These are phyloP conservation scores for Bipolaris sorokiniana DNA, from an alignment of 2,329 filamentous ascomycete genomes.

Conservation along the genomic window DNA sequence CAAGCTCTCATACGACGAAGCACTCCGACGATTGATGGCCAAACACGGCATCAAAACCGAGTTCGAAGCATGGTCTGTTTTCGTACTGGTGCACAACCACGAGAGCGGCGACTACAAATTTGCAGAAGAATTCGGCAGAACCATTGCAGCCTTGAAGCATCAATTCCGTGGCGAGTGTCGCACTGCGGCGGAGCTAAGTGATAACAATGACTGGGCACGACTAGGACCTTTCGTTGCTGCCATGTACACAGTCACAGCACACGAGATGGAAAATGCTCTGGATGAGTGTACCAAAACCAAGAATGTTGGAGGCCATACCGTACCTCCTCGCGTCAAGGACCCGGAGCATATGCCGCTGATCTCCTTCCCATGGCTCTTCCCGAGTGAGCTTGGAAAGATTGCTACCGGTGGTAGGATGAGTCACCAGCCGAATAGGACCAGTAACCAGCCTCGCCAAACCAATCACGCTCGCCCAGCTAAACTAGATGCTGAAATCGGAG, in stretches of 20 bases:
- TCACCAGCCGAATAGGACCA: background rate
- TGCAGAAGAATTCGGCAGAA: slow-evolving; percentile 78
- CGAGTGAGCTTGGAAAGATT: slow-evolving; percentile 72
- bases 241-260: slow-evolving; percentile 83
- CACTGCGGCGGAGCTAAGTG: slow-evolving; percentile 61
- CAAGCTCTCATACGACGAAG: slow-evolving; percentile 79
- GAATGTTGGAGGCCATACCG: slow-evolving; percentile 48
- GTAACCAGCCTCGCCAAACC: slow-evolving; percentile 8
- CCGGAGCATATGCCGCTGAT: slow-evolving; percentile 77
- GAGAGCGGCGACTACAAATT: slow-evolving; percentile 82
- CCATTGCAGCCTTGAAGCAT: slow-evolving; percentile 70
- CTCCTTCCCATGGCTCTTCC: slow-evolving; percentile 93
- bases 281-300: slow-evolving; percentile 55
- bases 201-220: slow-evolving; percentile 40
- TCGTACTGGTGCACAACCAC: slow-evolving; percentile 76
- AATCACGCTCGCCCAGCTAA: slow-evolving; percentile 6
- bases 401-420: slow-evolving; percentile 54
- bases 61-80: slow-evolving; percentile 90
- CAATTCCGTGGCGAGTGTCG: slow-evolving; percentile 72
- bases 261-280: slow-evolving; percentile 68
- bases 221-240: slow-evolving; percentile 79
- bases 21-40: slow-evolving; percentile 79
- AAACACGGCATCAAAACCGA: slow-evolving; percentile 85
- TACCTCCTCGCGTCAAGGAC: slow-evolving; percentile 49
- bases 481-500: background rate